Evolutionary conservation across 495 filamentous ascomycete genomes (phyloP).

Genomic region (Aspergillus nidulans): DNA sequence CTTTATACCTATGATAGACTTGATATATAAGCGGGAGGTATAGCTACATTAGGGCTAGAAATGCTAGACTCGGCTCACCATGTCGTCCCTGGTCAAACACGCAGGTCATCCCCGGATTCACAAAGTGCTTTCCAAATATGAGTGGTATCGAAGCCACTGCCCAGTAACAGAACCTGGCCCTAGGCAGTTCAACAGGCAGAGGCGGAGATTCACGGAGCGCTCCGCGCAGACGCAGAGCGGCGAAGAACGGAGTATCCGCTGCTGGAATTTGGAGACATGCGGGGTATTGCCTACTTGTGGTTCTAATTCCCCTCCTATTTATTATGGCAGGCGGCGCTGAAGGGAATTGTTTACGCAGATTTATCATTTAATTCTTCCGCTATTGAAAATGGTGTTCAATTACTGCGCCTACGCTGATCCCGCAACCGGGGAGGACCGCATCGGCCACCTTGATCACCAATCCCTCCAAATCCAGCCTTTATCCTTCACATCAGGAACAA

Average conservation of each 20-base stretch:
- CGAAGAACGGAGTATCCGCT: background rate
- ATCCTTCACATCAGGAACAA: background rate
- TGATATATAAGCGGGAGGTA: no score
- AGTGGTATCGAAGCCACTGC: no score
- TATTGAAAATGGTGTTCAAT: background rate
- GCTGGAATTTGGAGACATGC: background rate
- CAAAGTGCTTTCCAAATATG: no score
- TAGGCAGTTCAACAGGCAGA: background rate
- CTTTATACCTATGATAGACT: no score
- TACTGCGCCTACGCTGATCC: conserved; percentile 5
- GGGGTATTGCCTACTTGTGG: background rate
- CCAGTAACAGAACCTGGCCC: no score
- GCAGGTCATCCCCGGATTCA: no score
- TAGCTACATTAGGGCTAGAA: no score
- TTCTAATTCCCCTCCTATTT: no score
- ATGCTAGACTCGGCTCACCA: no score
- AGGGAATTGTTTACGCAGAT: background rate
- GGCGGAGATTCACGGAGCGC: background rate
- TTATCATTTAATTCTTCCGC: no score
- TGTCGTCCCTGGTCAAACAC: no score
- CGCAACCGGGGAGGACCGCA: conserved; percentile 1
- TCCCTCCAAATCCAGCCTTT: background rate
- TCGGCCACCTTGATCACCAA: background rate
- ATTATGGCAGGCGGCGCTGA: background rate
- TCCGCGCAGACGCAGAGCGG: background rate